Evolutionary conservation across 2,329 filamentous ascomycete species (phyloP).

Genomic region (Catunica adiposa): DNA sequence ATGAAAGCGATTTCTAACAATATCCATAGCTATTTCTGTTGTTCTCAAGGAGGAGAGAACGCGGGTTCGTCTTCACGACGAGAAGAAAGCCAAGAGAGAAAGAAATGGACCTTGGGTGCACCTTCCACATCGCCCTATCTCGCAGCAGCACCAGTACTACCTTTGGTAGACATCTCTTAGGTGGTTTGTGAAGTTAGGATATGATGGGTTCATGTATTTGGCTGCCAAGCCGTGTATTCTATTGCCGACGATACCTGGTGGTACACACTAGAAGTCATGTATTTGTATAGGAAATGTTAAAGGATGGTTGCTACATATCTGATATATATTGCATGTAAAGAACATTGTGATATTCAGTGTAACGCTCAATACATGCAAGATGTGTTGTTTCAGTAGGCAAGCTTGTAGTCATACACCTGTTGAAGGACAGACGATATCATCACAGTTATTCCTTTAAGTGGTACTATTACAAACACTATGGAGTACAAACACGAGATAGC

Average conservation of each 20-base stretch:
- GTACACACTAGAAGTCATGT: neutral
- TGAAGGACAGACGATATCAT: no score
- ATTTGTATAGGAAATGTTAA: neutral
- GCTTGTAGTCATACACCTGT: no score
- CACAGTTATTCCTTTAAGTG: no score
- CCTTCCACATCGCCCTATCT: slow-evolving; percentile 70
- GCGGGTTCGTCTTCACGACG: slow-evolving; percentile 61
- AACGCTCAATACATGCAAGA: no score
- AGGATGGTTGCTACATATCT: no score
- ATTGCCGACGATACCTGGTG: neutral
- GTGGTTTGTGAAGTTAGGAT: neutral
- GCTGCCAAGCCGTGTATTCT: slow-evolving; percentile 8
- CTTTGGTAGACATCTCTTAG: slow-evolving; percentile 50
- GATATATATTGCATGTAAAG: no score
- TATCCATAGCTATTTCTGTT: slow-evolving; percentile 51
- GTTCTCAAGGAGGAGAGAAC: slow-evolving; percentile 90
- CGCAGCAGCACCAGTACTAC: slow-evolving; percentile 76
- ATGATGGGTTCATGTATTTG: neutral
- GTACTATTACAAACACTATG: neutral
- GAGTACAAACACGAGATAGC: neutral
- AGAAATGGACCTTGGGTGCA: slow-evolving; percentile 72
- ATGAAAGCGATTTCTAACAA: neutral
- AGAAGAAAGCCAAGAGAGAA: slow-evolving; percentile 58
- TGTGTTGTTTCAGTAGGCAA: no score
- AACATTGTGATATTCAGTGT: no score